A percentile compares a stretch with the other conserved stretches of the same genome.
Evolutionary conservation across 768 basidiomycete species (phyloP).

Genomic region (Pholiota molesta): DNA sequence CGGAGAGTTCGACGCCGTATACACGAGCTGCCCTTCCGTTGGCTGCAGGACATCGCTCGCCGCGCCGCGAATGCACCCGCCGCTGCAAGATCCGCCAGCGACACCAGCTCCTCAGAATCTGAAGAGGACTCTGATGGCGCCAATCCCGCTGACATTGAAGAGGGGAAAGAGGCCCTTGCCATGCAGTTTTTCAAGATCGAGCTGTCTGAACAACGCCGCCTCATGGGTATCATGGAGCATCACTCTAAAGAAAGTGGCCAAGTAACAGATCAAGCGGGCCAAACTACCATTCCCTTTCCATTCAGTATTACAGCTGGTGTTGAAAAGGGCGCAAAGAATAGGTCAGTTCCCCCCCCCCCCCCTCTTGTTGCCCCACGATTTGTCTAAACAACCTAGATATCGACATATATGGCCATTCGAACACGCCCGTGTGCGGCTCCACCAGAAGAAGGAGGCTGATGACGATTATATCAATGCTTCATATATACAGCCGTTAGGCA

Average conservation of each 20-base stretch:
- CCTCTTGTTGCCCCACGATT: background rate
- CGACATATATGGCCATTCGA: slow-evolving; percentile 98
- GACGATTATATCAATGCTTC: slow-evolving; percentile 96
- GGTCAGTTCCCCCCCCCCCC: slow-evolving; percentile 44
- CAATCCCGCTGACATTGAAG: slow-evolving; percentile 48
- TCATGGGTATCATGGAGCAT: slow-evolving; percentile 92
- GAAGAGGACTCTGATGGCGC: slow-evolving; percentile 31
- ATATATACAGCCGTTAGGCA: slow-evolving; percentile 85
- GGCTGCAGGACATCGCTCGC: slow-evolving; percentile 74
- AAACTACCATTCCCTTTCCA: slow-evolving; percentile 53
- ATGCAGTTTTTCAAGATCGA: slow-evolving; percentile 95
- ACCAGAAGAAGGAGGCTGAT: slow-evolving; percentile 39
- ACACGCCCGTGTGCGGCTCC: slow-evolving; percentile 85
- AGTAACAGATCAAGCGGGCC: slow-evolving; percentile 12
- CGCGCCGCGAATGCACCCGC: slow-evolving; percentile 40
- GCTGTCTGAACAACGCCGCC: slow-evolving; percentile 83
- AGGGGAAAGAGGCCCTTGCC: slow-evolving; percentile 80
- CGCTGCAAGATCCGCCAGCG: slow-evolving; percentile 20
- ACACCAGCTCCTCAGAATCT: slow-evolving; percentile 34
- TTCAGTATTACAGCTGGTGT: slow-evolving; percentile 95
- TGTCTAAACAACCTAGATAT: slow-evolving; percentile 55
- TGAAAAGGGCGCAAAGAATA: slow-evolving; percentile 92
- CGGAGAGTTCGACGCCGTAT: slow-evolving; percentile 56
- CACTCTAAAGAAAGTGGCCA: slow-evolving; percentile 67
- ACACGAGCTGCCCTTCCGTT: slow-evolving; percentile 77